phyloP scores from a whole-genome alignment of 352 stramenopile species.

The Phytopythium montanum region DNA sequence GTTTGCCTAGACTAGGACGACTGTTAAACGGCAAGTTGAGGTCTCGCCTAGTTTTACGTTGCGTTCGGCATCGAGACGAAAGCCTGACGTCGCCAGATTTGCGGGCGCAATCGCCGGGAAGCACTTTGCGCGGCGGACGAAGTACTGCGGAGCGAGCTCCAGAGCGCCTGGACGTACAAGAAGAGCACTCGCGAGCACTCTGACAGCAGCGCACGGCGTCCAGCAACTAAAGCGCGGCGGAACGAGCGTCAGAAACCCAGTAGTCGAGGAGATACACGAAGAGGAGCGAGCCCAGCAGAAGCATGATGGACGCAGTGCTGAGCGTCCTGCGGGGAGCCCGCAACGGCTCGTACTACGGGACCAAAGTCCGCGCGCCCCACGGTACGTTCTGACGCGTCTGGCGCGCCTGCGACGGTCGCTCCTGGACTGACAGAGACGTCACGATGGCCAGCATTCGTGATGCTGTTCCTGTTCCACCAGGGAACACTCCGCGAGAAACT shows the following conservation, averaged over 20 bases:
- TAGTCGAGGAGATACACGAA: not conserved
- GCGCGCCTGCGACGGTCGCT: not conserved
- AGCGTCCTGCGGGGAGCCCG: slow-evolving; percentile 75
- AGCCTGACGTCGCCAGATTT: slow-evolving; percentile 1
- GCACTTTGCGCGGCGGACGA: not conserved
- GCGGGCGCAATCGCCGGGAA: slow-evolving; percentile 3
- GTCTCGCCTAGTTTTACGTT: not conserved
- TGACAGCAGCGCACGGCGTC: not conserved
- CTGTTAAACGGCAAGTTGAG: slow-evolving; percentile 6
- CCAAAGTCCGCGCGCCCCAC: slow-evolving; percentile 85
- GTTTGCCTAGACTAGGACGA: slow-evolving; percentile 10
- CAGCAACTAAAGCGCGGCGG: not conserved
- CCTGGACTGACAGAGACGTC: slow-evolving; percentile 1
- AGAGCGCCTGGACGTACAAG: not conserved
- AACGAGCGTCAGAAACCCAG: not conserved
- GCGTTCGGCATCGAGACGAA: not conserved
- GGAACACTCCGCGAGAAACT: slow-evolving; percentile 78
- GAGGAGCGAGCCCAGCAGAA: not conserved
- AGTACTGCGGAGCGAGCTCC: not conserved
- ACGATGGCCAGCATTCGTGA: slow-evolving; percentile 68
- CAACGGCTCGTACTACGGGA: slow-evolving; percentile 89
- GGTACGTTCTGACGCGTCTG: slow-evolving; percentile 29
- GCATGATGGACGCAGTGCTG: slow-evolving; percentile 56
- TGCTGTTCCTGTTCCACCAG: slow-evolving; percentile 88
- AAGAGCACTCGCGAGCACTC: not conserved